Evolutionary conservation across 306 rosid genomes (phyloP), one percentile per base, ranked within the genome.

Genomic region (Hylodesmum podocarpum): DNA sequence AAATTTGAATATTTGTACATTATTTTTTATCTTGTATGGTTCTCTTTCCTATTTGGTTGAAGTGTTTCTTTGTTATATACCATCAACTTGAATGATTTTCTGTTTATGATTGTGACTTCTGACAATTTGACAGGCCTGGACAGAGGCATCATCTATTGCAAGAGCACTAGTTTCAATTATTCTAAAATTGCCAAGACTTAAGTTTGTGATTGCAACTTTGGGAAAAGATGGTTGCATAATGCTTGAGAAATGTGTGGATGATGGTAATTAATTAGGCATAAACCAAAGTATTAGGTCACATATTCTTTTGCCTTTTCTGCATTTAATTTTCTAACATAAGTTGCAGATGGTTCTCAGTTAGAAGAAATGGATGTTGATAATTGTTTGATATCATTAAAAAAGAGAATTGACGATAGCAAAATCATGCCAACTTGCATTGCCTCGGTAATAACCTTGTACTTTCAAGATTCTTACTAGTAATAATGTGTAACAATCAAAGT

Each of bases 221-320:
- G 99, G 99, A 57, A 81, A 87, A 86, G 86, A 89, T 43, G 99
- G 99, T 40, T 92, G 97, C 89, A 76, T 96, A 72, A 91, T 96
- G 97, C 93, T 96, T 31, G 94, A 96, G 86, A 87, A 85, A 86
- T 84, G 79, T 65, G 65, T 28, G 46, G 76, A 77, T 41, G 79
- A 78, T 53, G 97, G 97, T 91, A 82, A 77, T n/a, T n/a, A n/a
- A n/a, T n/a, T 31, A 74, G 57, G 58, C 66, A 51, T 44, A 70
- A 70, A 31, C 22, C 55, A 29, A 64, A 71, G 44, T 75, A 55
- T 79, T 29, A 55, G 24, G 49, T 27, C 65, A 57, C 18, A 40
- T 34, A 53, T 49, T 79, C 63, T 50, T 66, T 78, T 75, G 47
- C 72, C 57, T 72, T 43, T 55, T 62, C 8, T 57, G 44, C 49